Evolutionary conservation across 148 eudicot species (phyloP).

Genomic region (Euryodendron excelsum): DNA sequence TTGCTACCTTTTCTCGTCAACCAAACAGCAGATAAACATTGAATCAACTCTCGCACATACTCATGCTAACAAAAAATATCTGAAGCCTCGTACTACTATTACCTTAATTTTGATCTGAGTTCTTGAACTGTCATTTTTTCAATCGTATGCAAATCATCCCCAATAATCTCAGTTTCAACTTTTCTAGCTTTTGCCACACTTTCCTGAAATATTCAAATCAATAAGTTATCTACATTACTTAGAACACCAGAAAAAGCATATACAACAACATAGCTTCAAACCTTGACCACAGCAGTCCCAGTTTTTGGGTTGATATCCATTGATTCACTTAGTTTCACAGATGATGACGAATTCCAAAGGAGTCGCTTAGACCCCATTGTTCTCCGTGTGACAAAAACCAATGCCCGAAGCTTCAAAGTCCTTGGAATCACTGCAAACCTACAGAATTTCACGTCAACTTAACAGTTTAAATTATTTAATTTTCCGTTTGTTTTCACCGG

Average conservation of each 20-base stretch:
- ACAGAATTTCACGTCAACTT: slow-evolving; percentile 16
- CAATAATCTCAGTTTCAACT: slow-evolving; percentile 23
- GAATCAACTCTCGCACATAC: neutral
- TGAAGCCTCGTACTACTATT: neutral
- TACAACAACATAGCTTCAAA: slow-evolving; percentile 6
- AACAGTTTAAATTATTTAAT: neutral
- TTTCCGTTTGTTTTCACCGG: too few species aligned
- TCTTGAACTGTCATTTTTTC: slow-evolving; percentile 64
- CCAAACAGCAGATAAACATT: neutral
- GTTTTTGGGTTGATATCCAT: slow-evolving; percentile 18
- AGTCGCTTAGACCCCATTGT: slow-evolving; percentile 33
- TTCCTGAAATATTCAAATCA: slow-evolving; percentile 27
- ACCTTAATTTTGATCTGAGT: slow-evolving; percentile 67
- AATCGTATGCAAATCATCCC: slow-evolving; percentile 29
- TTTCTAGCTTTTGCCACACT: slow-evolving; percentile 17
- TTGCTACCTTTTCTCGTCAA: neutral
- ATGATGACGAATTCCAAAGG: slow-evolving; percentile 17
- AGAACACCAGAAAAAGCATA: neutral
- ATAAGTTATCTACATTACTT: slow-evolving; percentile 3
- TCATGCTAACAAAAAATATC: neutral
- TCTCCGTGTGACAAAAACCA: slow-evolving; percentile 24
- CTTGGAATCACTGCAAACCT: slow-evolving; percentile 46
- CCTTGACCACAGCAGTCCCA: slow-evolving; percentile 26
- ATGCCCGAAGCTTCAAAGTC: slow-evolving; percentile 20
- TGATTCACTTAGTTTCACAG: too few species aligned